A percentile compares a stretch with the other conserved stretches of the same genome.
phyloP scores from a whole-genome alignment of 257 asterid species.

The Capsicum pubescens region DNA sequence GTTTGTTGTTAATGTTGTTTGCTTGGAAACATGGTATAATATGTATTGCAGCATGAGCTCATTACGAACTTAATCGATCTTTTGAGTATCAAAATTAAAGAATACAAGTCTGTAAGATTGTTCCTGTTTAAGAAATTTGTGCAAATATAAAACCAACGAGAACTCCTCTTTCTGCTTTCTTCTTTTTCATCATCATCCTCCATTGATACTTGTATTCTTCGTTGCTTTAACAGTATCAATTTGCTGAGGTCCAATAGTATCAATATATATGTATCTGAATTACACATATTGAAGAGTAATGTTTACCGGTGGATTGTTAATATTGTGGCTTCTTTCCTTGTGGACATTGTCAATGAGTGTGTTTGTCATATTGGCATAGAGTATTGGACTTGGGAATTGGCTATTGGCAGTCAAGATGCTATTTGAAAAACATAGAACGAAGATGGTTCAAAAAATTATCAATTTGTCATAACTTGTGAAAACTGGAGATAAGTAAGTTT shows the following conservation, averaged over 20 bases:
- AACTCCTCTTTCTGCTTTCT: too few relatives aligned
- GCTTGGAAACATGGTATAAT: not conserved
- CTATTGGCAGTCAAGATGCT: too few relatives aligned
- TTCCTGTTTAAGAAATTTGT: too few relatives aligned
- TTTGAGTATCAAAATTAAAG: conserved; percentile 1
- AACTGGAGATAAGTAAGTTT: too few relatives aligned
- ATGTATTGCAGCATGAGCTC: not conserved
- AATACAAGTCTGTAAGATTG: not conserved
- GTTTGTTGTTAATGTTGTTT: not conserved
- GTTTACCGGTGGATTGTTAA: not conserved
- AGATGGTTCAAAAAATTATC: too few relatives aligned
- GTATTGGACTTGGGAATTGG: too few relatives aligned
- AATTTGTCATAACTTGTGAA: too few relatives aligned
- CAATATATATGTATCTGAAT: not conserved
- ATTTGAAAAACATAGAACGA: too few relatives aligned
- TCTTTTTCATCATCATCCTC: not conserved
- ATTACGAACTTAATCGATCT: not conserved
- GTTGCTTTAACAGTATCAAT: not conserved
- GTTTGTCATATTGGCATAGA: too few relatives aligned
- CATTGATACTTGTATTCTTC: not conserved
- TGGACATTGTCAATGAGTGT: too few relatives aligned
- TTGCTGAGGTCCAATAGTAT: too few relatives aligned
- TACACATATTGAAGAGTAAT: not conserved
- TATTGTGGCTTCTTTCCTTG: not conserved
- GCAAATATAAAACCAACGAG: too few relatives aligned